Evolutionary conservation across 2,329 filamentous ascomycete species (phyloP), one percentile per base, ranked within the genome.

Genomic region (Penicillium palitans): DNA sequence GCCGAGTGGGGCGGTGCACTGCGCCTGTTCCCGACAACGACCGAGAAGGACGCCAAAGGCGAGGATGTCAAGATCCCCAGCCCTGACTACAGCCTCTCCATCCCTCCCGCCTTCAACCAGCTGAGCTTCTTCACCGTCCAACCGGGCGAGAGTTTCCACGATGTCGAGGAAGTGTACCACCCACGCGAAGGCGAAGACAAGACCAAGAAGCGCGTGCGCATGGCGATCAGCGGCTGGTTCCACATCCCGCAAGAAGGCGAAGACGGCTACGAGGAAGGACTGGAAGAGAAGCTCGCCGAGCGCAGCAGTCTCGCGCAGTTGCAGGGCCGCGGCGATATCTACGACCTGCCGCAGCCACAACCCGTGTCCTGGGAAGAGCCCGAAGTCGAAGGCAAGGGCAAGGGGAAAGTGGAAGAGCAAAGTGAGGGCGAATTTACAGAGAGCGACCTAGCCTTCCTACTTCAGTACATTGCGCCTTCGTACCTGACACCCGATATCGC

Each of bases 151-250:
- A 98, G 93, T 74, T 99, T 98, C 77, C 95, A 99, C 77, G 95
- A 99, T 74, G 95, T 99, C 55, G 93, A 98, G 78, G 95, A 99
- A 78, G 95, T 99, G 5, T 98, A 97, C 77, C 87, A 90, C 72
- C 83, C 86, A 69, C 80, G 78, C 63, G 81, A 72, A 59, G 80
- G 79, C 72, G 83, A 79, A 68, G 84, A 85, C 76, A 83, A 87
- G 55, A 83, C 82, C 72, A 86, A 82, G 74, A 83, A 71, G 60
- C 72, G 77, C 9, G 86, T 97, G 49, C 88, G 95, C 66, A 98
- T 99, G 93, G 95, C 95, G 51, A 96, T 99, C 71, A 96, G 91
- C 72, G 95, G 95, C 52, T 99, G 95, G 95, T 99, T 96, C 75
- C 95, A 99, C 76, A 98, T 99, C 63, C 95, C 95, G 0, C 95